Conservation (phyloP, 208 protist species). For the Wallacemonas sp. region DNA sequence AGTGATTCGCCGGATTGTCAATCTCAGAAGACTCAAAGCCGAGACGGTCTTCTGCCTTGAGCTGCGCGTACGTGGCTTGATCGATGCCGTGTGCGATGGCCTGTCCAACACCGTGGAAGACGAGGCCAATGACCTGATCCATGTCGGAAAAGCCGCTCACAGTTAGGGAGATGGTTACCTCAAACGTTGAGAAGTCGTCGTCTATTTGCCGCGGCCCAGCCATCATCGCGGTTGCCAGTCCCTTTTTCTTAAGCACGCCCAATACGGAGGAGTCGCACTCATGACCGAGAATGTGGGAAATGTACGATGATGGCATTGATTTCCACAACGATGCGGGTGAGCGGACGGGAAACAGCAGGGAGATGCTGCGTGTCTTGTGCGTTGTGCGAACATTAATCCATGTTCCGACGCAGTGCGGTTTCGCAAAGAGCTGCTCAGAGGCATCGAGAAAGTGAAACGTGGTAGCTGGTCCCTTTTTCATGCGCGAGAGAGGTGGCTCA, state of each 20-base stretch:
- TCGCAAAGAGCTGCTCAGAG: constrained; percentile 27
- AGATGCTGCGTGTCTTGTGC: constrained; percentile 46
- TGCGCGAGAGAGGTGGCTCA: constrained; percentile 39
- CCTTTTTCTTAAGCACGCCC: constrained; percentile 70
- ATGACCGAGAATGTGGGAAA: constrained; percentile 92
- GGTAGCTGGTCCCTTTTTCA: constrained; percentile 32
- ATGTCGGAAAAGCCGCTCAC: constrained; percentile 45
- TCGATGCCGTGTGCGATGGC: constrained; percentile 46
- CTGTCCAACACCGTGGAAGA: constrained; percentile 71
- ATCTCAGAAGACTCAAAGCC: constrained; percentile 62
- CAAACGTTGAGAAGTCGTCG: constrained; percentile 61
- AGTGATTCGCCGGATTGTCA: constrained; percentile 33
- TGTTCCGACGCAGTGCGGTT: constrained; percentile 12
- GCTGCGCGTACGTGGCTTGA: constrained; percentile 48
- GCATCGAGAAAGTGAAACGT: constrained; percentile 27
- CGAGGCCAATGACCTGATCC: constrained; percentile 49
- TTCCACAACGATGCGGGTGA: constrained; percentile 41
- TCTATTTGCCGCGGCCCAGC: constrained; percentile 55
- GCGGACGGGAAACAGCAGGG: constrained; percentile 61
- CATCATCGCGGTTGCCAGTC: constrained; percentile 68
- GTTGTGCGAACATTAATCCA: constrained; percentile 74
- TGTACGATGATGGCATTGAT: constrained; percentile 67
- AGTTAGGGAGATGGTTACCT: constrained; percentile 56
- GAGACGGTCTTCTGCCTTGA: constrained; percentile 53
- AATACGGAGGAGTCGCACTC: constrained; percentile 91